Percentiles rank a stretch among this genome's conserved stretches.
Evolutionary conservation across 106 monocot species (phyloP).

Genomic region (Allium sativum): DNA sequence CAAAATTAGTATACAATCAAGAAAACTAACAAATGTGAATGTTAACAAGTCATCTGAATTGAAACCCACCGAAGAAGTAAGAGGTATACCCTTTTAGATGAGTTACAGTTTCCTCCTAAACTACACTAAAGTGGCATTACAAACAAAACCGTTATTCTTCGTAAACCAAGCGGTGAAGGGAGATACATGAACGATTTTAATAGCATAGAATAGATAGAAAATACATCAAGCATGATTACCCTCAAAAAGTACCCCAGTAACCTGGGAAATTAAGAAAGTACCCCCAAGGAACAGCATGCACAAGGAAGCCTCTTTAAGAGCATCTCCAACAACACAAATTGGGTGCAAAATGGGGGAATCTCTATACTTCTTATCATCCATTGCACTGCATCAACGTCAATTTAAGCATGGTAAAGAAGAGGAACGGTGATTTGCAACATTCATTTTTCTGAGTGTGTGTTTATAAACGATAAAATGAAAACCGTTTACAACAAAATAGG

Average conservation of each 20-base stretch:
- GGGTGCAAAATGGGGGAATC: no score
- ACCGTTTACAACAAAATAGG: no score
- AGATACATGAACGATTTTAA: conserved; percentile 21
- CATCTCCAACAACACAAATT: no score
- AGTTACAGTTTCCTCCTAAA: background rate
- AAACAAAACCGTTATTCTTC: conserved; percentile 65
- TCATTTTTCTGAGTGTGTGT: no score
- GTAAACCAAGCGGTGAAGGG: conserved; percentile 65
- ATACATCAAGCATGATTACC: background rate
- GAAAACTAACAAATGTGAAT: background rate
- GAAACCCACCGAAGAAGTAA: background rate
- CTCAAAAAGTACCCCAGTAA: conserved; percentile 15
- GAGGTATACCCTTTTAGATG: background rate
- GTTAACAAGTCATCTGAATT: background rate
- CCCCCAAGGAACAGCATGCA: conserved; percentile 18
- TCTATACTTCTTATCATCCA: no score
- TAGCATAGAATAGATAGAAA: conserved; percentile 8
- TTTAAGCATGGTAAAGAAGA: no score
- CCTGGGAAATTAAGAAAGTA: conserved; percentile 19
- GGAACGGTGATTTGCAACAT: no score
- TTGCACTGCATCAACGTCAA: no score
- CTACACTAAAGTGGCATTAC: conserved; percentile 26
- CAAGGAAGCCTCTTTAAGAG: conserved; percentile 12
- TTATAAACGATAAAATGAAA: no score
- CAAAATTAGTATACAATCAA: conserved; percentile 15